Percentiles rank a stretch among this genome's conserved stretches.
phyloP scores from a whole-genome alignment of 1,139 yeast genomes.

The Candida sanyaensis region DNA sequence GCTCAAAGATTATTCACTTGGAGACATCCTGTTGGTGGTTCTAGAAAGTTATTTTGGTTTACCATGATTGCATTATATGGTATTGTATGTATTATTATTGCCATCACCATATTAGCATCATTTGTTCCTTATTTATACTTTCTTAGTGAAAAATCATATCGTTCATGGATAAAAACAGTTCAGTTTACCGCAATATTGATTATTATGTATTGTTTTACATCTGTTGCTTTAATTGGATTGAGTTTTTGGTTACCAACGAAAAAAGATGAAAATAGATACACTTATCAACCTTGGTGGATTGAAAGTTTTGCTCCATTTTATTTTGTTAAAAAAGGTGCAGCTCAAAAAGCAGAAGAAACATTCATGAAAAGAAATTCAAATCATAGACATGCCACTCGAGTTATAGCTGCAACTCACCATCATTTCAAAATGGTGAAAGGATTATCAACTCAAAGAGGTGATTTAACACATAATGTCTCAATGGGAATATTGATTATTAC shows the following conservation, averaged over 20 bases:
- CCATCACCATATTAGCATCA: slow-evolving; percentile 35
- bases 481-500: slow-evolving; percentile 32
- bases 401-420: slow-evolving; percentile 47
- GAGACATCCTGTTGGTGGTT: slow-evolving; percentile 52
- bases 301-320: slow-evolving; percentile 44
- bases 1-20: slow-evolving; percentile 48
- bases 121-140: slow-evolving; percentile 36
- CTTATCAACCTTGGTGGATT: slow-evolving; percentile 53
- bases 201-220: slow-evolving; percentile 36
- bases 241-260: slow-evolving; percentile 46
- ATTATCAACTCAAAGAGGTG: slow-evolving; percentile 40
- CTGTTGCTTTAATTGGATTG: slow-evolving; percentile 36
- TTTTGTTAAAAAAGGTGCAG: slow-evolving; percentile 40
- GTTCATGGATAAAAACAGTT: slow-evolving; percentile 30
- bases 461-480: slow-evolving; percentile 37
- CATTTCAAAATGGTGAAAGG: slow-evolving; percentile 45
- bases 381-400: slow-evolving; percentile 46
- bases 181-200: slow-evolving; percentile 33
- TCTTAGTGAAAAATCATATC: slow-evolving; percentile 23
- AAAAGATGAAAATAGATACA: slow-evolving; percentile 44
- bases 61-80: slow-evolving; percentile 34
- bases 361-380: slow-evolving; percentile 47
- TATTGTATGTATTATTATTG: slow-evolving; percentile 32
- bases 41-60: slow-evolving; percentile 36
- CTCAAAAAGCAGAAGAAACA: slow-evolving; percentile 40